Evolutionary conservation across 169 alveolate genomes (phyloP), one percentile per base, ranked within the genome.

Genomic region (Plasmodium sp.): DNA sequence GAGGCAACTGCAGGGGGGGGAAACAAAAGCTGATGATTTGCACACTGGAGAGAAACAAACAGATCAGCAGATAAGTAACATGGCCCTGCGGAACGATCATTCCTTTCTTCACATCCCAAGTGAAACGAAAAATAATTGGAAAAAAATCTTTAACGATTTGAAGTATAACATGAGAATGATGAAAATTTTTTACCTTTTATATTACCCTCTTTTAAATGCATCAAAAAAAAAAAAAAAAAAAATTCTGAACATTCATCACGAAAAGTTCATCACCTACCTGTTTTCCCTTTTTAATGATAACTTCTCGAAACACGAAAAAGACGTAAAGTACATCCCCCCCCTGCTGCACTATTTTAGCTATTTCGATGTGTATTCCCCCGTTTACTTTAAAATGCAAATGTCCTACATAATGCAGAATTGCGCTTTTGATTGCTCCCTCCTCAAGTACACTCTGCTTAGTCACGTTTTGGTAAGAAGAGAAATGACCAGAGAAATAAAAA

Each of bases 221-320:
- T 22, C 51, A 74, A 85, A 51, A 85, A 85, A 79, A 85, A 67
- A 88, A 79, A 43, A 77, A 86, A 90, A 73, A 62, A 79, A 90
- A 80, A 90, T 80, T 90, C 91, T 80, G 83, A 90, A 90, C 62
- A 90, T 48, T 27, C 94, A 90, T 43, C 94, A 90, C 36, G 90
- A 79, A 58, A 80, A 90, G 36, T 90, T 90, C 36, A 6, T 90
- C 51, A 36, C 72, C 22, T 71, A 90, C 45, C 83, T 90, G 51
- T 90, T 80, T 90, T 27, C 83, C n/a, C 82, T 85, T 58, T 90
- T 90, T 90, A 90, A 90, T 90, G 6, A 90, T 0, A 90, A 90
- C 80, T 90, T 48, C 36, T 41, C 74, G 67, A 90, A 90, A 67
- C 16, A 90, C 74, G 82, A 62, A 39, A 45, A 90, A 56, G 94